Evolutionary conservation across 108 stramenopile genomes (phyloP).

Genomic region (Pseudonitzschia delicatissima): DNA sequence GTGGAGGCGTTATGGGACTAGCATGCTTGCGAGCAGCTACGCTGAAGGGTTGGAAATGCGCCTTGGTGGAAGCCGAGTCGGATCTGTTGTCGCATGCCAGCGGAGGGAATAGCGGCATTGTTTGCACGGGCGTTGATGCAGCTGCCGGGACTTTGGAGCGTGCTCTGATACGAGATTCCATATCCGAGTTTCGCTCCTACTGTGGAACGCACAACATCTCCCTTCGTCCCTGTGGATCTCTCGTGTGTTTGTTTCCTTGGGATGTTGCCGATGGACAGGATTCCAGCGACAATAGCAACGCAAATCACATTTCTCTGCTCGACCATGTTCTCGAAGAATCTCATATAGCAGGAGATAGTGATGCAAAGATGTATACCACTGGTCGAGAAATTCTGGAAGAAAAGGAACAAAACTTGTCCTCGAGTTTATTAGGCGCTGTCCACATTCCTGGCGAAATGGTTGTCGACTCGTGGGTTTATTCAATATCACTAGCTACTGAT

Average conservation of each 20-base stretch:
- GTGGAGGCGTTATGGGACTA: slow-evolving; percentile 81
- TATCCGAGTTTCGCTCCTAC: slow-evolving; percentile 51
- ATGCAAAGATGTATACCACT: slow-evolving; percentile 43
- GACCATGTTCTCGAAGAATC: slow-evolving; percentile 56
- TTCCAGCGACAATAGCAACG: slow-evolving; percentile 10
- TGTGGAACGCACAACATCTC: slow-evolving; percentile 57
- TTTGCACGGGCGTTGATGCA: slow-evolving; percentile 83
- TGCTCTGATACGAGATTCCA: slow-evolving; percentile 68
- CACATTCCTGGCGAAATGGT: slow-evolving; percentile 81
- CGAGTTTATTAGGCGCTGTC: slow-evolving; percentile 49
- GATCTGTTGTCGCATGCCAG: slow-evolving; percentile 57
- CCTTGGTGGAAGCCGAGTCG: slow-evolving; percentile 54
- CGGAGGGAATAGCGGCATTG: slow-evolving; percentile 69
- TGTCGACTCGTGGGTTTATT: slow-evolving; percentile 82
- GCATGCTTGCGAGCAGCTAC: slow-evolving; percentile 60
- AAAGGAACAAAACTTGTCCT: slow-evolving; percentile 54
- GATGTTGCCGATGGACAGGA: slow-evolving; percentile 35
- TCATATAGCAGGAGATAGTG: slow-evolving; percentile 65
- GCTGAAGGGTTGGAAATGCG: slow-evolving; percentile 51
- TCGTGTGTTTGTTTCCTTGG: slow-evolving; percentile 75
- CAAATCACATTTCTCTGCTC: slow-evolving; percentile 2
- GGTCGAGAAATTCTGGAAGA: slow-evolving; percentile 27
- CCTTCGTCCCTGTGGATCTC: slow-evolving; percentile 54
- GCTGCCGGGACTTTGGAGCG: slow-evolving; percentile 66
- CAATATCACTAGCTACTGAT: slow-evolving; percentile 63